Percentiles rank a stretch among this genome's conserved stretches.
phyloP scores from a whole-genome alignment of 2,329 filamentous ascomycete genomes.

The Colletotrichum sublineola region DNA sequence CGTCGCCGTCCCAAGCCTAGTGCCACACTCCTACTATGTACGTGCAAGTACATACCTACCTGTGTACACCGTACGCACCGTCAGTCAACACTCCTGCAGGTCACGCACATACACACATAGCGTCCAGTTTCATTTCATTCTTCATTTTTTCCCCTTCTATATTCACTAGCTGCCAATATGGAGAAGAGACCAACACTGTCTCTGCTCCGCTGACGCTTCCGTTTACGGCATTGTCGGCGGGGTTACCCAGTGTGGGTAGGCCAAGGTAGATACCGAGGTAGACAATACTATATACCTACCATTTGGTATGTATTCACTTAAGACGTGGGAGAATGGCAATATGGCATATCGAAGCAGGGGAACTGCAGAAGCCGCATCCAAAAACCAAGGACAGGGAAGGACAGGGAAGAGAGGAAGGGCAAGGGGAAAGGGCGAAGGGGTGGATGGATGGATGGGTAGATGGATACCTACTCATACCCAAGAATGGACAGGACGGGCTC shows the following conservation, averaged over 20 bases:
- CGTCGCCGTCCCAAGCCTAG: constrained; percentile 5
- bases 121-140: not conserved
- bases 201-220: constrained; percentile 19
- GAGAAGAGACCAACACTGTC: not conserved
- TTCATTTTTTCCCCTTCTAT: not conserved
- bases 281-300: not conserved
- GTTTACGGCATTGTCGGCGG: not conserved
- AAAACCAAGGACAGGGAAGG: too few species aligned
- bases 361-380: not conserved
- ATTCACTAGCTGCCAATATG: not conserved
- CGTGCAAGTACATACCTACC: not conserved
- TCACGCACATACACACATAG: not conserved
- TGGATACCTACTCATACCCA: not conserved
- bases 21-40: too few species aligned
- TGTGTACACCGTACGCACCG: too few species aligned
- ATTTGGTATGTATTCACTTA: not conserved
- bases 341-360: not conserved
- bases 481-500: not conserved
- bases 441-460: not conserved
- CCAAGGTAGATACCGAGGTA: not conserved
- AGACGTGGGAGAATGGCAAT: not conserved
- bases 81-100: too few species aligned
- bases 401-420: not conserved
- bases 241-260: not conserved
- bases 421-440: not conserved